Conservation (phyloP, 768 basidiomycete genomes). For the Leccinum truebloodii region DNA sequence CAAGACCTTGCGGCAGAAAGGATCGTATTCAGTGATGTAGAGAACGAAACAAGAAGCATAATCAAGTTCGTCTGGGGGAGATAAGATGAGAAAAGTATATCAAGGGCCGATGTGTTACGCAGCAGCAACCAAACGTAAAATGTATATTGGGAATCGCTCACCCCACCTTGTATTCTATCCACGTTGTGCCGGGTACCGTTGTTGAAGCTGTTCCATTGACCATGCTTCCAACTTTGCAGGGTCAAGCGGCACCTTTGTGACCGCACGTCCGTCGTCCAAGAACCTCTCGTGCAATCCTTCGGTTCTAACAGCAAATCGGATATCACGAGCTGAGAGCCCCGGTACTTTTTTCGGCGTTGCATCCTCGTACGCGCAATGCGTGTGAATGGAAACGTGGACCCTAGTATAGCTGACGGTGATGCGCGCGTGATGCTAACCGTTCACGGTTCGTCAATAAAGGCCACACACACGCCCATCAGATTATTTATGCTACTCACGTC, state of each 20-base stretch:
- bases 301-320: constrained; percentile 48
- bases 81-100: background rate
- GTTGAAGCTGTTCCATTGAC: constrained; percentile 29
- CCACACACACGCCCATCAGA: background rate
- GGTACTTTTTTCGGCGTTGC: constrained; percentile 26
- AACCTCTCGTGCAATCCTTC: constrained; percentile 37
- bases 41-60: constrained; percentile 25
- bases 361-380: constrained; percentile 29
- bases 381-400: constrained; percentile 27
- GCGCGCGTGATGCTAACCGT: constrained; percentile 34
- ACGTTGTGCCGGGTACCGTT: constrained; percentile 17
- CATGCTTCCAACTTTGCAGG: constrained; percentile 13
- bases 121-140: constrained; percentile 1
- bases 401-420: constrained; percentile 27
- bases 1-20: constrained; percentile 55
- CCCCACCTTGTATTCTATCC: background rate
- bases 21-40: constrained; percentile 35
- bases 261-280: constrained; percentile 22
- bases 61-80: constrained; percentile 33
- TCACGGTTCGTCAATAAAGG: background rate
- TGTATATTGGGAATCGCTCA: background rate
- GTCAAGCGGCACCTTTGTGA: constrained; percentile 22
- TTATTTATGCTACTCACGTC: constrained; percentile 25
- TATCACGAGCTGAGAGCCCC: constrained; percentile 52
- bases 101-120: constrained; percentile 3